These are phyloP conservation scores for Rutstroemia sp. DNA, from an alignment of 2,329 filamentous ascomycete species.

Conservation along the genomic window DNA sequence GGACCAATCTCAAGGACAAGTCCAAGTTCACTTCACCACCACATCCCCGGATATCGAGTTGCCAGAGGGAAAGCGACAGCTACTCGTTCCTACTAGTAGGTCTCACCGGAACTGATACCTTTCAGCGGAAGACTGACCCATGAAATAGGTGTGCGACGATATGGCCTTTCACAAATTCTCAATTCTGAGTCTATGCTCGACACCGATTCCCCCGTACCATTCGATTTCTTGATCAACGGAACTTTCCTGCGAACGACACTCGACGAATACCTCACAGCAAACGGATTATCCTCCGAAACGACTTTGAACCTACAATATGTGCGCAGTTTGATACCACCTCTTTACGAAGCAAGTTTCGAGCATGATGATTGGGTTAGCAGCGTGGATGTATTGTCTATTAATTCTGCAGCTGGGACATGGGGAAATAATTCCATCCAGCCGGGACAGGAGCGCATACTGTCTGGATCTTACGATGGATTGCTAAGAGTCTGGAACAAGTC, in stretches of 20 bases:
- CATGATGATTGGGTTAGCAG: slow-evolving; percentile 96
- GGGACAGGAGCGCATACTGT: slow-evolving; percentile 69
- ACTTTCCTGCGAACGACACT: slow-evolving; percentile 83
- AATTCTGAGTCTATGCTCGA: slow-evolving; percentile 67
- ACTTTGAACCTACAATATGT: slow-evolving; percentile 89
- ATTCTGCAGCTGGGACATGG: slow-evolving; percentile 54
- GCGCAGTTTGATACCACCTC: slow-evolving; percentile 79
- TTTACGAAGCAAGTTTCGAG: slow-evolving; percentile 86
- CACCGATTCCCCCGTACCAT: slow-evolving; percentile 59
- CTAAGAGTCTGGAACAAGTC: slow-evolving; percentile 85
- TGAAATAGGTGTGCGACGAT: slow-evolving; percentile 55
- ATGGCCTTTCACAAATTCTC: slow-evolving; percentile 62
- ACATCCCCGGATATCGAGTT: slow-evolving; percentile 54
- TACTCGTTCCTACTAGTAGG: slow-evolving; percentile 54
- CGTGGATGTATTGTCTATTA: slow-evolving; percentile 70
- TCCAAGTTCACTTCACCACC: slow-evolving; percentile 63
- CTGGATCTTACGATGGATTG: slow-evolving; percentile 87
- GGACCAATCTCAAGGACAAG: slow-evolving; percentile 37
- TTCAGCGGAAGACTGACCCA: neutral
- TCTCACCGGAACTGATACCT: neutral
- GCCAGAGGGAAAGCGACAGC: slow-evolving; percentile 52
- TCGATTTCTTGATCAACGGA: slow-evolving; percentile 95
- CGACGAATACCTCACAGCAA: slow-evolving; percentile 79
- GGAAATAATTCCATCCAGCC: slow-evolving; percentile 40
- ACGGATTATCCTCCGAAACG: slow-evolving; percentile 83